phyloP scores from a whole-genome alignment of 768 basidiomycete genomes.

The Tylopilus plumbeoviolaceoides region DNA sequence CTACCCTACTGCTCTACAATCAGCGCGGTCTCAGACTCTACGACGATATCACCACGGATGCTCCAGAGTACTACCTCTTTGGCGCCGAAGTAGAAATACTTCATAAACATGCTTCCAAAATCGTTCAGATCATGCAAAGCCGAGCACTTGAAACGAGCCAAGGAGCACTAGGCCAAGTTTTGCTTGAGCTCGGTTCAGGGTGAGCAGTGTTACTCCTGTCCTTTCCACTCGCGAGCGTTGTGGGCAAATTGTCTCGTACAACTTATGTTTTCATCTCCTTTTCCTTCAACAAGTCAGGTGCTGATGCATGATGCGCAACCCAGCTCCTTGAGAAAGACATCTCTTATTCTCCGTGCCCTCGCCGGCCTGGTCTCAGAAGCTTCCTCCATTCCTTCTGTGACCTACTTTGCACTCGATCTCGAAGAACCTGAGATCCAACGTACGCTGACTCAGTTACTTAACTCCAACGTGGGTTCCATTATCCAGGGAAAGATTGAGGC shows the following conservation, averaged over 20 bases:
- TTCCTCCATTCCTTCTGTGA: slow-evolving; percentile 48
- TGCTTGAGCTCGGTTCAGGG: slow-evolving; percentile 95
- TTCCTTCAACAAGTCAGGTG: not conserved
- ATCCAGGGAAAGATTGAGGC: slow-evolving; percentile 71
- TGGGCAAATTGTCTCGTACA: not conserved
- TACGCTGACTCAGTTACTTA: slow-evolving; percentile 63
- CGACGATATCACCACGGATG: slow-evolving; percentile 77
- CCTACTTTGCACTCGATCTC: slow-evolving; percentile 91
- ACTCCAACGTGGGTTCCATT: slow-evolving; percentile 56
- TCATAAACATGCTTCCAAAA: slow-evolving; percentile 64
- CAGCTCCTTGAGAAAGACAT: slow-evolving; percentile 87
- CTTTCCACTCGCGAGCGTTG: not conserved
- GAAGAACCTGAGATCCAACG: slow-evolving; percentile 83
- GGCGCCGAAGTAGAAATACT: slow-evolving; percentile 84
- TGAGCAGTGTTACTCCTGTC: slow-evolving; percentile 36
- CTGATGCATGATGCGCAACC: slow-evolving; percentile 13
- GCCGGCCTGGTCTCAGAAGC: slow-evolving; percentile 46
- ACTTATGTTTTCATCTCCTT: not conserved
- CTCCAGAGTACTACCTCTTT: slow-evolving; percentile 87
- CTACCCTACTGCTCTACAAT: slow-evolving; percentile 84
- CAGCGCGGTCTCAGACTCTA: slow-evolving; percentile 82
- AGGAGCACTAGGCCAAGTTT: slow-evolving; percentile 44
- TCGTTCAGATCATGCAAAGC: slow-evolving; percentile 67
- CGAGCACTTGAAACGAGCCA: slow-evolving; percentile 14
- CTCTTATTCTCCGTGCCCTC: slow-evolving; percentile 71